phyloP scores from a whole-genome alignment of 371 early-diverging fungal genomes.

The Mucor lusitanicus region DNA sequence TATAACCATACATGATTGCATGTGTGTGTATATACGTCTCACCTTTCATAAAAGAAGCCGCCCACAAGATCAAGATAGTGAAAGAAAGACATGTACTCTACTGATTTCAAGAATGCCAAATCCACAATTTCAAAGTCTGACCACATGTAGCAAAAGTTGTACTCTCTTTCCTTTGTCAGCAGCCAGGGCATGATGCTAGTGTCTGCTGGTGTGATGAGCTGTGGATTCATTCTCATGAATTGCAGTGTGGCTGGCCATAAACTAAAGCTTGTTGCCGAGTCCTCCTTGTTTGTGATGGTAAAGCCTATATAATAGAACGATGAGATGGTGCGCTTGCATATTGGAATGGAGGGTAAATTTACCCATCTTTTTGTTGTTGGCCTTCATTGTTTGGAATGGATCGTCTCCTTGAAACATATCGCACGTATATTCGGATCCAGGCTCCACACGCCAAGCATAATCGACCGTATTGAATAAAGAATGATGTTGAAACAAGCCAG shows the following conservation, averaged over 20 bases:
- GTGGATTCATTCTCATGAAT: conserved; percentile 47
- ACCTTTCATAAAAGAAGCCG: conserved; percentile 94
- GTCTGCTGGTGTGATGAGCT: conserved; percentile 2
- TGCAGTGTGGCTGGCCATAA: conserved; percentile 70
- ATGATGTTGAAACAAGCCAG: conserved; percentile 87
- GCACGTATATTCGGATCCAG: conserved; percentile 83
- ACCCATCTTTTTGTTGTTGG: conserved; percentile 81
- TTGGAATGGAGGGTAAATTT: background rate
- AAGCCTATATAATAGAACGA: conserved; percentile 31
- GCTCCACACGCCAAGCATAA: conserved; percentile 96
- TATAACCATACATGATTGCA: no score
- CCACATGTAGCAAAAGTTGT: conserved; percentile 83
- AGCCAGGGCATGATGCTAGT: conserved; percentile 34
- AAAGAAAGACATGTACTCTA: conserved; percentile 80
- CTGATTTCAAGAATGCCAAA: conserved; percentile 71
- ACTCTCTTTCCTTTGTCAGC: conserved; percentile 26
- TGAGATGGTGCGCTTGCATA: background rate
- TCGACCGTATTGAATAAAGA: conserved; percentile 75
- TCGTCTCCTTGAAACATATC: conserved; percentile 71
- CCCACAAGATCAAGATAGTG: conserved; percentile 78
- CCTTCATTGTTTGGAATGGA: conserved; percentile 82
- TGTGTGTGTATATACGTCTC: background rate
- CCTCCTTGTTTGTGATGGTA: conserved; percentile 75
- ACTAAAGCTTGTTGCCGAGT: conserved; percentile 54
- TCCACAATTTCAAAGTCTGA: conserved; percentile 65